Percentiles rank a stretch among this genome's conserved stretches.
Evolutionary conservation across 2,329 filamentous ascomycete genomes (phyloP).

Genomic region (Claviceps paspali): DNA sequence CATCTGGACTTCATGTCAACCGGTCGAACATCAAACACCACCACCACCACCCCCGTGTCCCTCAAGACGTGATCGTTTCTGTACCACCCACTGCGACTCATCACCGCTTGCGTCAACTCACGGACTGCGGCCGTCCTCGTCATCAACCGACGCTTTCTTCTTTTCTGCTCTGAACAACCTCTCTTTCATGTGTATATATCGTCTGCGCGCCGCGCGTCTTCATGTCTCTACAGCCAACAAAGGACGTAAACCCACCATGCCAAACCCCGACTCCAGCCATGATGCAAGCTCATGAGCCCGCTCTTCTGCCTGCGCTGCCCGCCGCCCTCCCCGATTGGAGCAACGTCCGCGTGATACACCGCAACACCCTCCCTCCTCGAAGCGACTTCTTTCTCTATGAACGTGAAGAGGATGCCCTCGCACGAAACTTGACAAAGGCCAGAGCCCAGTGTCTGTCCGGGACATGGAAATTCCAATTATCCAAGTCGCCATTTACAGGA

Average conservation of each 20-base stretch:
- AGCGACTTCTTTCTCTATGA: slow-evolving; percentile 40
- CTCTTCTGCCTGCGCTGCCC: neutral
- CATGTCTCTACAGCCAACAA: neutral
- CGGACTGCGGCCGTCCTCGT: neutral
- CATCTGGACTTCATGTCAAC: neutral
- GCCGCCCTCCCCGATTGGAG: slow-evolving; percentile 37
- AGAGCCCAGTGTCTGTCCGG: slow-evolving; percentile 33
- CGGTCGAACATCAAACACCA: neutral
- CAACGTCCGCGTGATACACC: slow-evolving; percentile 44
- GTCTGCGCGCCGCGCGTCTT: neutral
- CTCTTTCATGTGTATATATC: neutral
- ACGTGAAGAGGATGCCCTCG: slow-evolving; percentile 31
- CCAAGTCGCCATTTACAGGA: slow-evolving; percentile 29
- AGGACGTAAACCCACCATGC: neutral
- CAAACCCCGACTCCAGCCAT: neutral
- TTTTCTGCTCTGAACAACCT: no score
- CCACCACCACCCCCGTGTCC: no score
- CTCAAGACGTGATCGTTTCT: neutral
- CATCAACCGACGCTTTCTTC: neutral
- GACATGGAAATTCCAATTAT: slow-evolving; percentile 37
- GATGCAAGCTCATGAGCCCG: neutral
- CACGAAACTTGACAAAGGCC: slow-evolving; percentile 22
- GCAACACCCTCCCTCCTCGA: slow-evolving; percentile 41
- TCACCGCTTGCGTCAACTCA: neutral
- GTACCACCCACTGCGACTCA: neutral